phyloP scores from a whole-genome alignment of 768 basidiomycete species.

The Boletellus emodensis region DNA sequence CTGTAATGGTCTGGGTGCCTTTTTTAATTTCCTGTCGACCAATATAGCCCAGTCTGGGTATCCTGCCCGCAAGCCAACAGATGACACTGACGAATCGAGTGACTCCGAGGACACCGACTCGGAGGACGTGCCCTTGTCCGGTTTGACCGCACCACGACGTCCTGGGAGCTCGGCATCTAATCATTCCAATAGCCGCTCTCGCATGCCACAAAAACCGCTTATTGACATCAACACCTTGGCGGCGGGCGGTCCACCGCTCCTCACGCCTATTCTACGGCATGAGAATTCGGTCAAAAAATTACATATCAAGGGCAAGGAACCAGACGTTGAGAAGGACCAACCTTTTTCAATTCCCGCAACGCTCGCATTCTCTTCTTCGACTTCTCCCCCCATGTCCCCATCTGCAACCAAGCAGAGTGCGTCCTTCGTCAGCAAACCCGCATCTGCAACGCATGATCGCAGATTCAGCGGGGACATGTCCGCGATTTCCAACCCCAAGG shows the following conservation, averaged over 20 bases:
- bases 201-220: conserved; percentile 41
- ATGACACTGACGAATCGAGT: conserved; percentile 24
- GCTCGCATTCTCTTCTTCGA: conserved; percentile 19
- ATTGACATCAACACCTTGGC: conserved; percentile 35
- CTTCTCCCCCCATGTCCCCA: conserved; percentile 19
- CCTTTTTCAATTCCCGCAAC: conserved; percentile 29
- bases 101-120: conserved; percentile 42
- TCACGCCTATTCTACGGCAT: conserved; percentile 29
- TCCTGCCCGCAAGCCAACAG: conserved; percentile 2
- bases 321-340: conserved; percentile 20
- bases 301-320: conserved; percentile 17
- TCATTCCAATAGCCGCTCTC: conserved; percentile 21
- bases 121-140: conserved; percentile 62
- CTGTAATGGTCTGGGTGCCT: neutral
- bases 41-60: conserved; percentile 5
- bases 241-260: conserved; percentile 33
- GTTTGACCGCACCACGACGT: conserved; percentile 55
- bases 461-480: conserved; percentile 17
- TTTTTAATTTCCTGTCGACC: neutral
- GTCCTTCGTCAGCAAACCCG: neutral
- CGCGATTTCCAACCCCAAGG: conserved; percentile 3
- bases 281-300: conserved; percentile 26
- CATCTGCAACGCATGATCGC: conserved; percentile 10
- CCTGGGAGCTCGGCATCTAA: conserved; percentile 58
- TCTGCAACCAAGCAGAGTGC: conserved; percentile 9